Conservation (phyloP, 257 asterid genomes). For the Thymus mandschuricus region DNA sequence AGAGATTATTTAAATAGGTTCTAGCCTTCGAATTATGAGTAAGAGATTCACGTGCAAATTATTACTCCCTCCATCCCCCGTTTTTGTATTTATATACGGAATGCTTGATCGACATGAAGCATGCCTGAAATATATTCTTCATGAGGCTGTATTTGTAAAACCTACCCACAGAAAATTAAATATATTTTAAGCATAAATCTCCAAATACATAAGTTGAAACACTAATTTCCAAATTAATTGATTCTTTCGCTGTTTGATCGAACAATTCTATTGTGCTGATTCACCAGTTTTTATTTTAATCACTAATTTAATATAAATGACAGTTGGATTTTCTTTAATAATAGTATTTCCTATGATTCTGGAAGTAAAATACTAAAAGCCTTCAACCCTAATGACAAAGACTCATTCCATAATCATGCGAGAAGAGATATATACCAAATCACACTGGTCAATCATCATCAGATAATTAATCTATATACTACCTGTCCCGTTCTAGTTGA, state of each 20-base stretch:
- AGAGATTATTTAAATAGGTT: too few relatives aligned
- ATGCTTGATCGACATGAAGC: neutral
- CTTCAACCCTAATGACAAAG: constrained; percentile 23
- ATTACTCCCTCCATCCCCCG: too few relatives aligned
- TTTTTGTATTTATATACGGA: too few relatives aligned
- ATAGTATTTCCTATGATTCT: constrained; percentile 12
- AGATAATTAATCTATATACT: too few relatives aligned
- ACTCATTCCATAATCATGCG: constrained; percentile 27
- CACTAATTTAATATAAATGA: neutral
- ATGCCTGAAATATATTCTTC: constrained; percentile 27
- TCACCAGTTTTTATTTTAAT: constrained; percentile 11
- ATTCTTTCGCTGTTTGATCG: constrained; percentile 25
- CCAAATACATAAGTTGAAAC: constrained; percentile 30
- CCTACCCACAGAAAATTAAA: neutral
- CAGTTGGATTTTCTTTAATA: neutral
- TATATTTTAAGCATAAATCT: neutral
- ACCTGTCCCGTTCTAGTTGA: too few relatives aligned
- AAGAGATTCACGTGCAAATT: too few relatives aligned
- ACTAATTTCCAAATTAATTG: constrained; percentile 30
- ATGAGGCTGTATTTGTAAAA: neutral
- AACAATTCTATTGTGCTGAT: constrained; percentile 15
- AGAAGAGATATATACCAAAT: neutral
- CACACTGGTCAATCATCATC: neutral
- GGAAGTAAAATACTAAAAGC: constrained; percentile 17
- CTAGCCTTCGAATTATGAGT: too few relatives aligned